phyloP scores from a whole-genome alignment of 1,284 basidiomycete species.

The Tilletia setariae region DNA sequence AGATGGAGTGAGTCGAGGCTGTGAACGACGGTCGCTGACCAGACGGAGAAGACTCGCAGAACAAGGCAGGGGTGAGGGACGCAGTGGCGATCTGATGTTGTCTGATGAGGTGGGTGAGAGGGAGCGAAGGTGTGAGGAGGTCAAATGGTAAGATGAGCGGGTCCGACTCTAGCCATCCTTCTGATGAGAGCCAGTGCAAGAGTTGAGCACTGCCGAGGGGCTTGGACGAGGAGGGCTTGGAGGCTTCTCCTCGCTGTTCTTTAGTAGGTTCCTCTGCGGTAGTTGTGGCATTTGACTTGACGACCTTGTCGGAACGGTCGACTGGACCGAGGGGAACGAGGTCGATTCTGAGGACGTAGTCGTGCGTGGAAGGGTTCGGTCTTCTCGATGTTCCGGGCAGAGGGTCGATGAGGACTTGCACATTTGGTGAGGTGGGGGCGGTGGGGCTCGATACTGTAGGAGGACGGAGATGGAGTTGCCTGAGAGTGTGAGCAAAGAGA shows the following conservation, averaged over 20 bases:
- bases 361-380: conserved; percentile 13
- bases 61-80: no score
- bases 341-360: conserved; percentile 27
- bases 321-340: conserved; percentile 19
- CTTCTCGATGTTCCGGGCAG: conserved; percentile 6
- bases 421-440: neutral
- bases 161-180: conserved; percentile 43
- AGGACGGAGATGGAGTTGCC: conserved; percentile 41
- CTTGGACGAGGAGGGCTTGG: neutral
- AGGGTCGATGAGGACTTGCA: conserved; percentile 11
- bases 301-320: conserved; percentile 14
- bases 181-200: conserved; percentile 48
- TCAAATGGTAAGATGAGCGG: conserved; percentile 52
- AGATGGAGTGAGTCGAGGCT: neutral
- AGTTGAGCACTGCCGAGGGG: conserved; percentile 48
- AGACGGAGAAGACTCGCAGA: no score
- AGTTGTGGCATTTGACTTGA: conserved; percentile 5
- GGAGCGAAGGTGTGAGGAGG: conserved; percentile 41
- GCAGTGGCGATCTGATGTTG: conserved; percentile 57
- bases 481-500: conserved; percentile 39
- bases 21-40: no score
- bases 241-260: neutral
- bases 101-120: conserved; percentile 39
- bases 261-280: conserved; percentile 21
- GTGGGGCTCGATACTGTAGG: conserved; percentile 19